A percentile compares a stretch with the other conserved stretches of the same genome.
phyloP scores from a whole-genome alignment of 1,284 basidiomycete genomes.

The Malassezia slooffiae region DNA sequence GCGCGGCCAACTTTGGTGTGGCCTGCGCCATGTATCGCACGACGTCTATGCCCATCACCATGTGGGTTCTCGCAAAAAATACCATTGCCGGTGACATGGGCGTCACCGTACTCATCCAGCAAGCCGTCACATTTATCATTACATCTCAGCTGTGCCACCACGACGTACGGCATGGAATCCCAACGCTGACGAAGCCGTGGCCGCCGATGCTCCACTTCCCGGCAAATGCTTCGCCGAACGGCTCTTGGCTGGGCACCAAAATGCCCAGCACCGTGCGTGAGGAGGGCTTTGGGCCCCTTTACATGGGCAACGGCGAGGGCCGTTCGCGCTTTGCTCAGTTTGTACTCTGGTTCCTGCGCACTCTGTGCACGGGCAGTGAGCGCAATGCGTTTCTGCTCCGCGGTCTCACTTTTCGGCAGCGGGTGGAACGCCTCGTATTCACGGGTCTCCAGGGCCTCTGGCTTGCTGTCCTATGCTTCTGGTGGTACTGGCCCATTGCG shows the following conservation, averaged over 20 bases:
- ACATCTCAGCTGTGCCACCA: constrained; percentile 29
- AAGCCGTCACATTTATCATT: constrained; percentile 37
- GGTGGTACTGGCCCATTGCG: constrained; percentile 42
- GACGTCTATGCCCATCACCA: constrained; percentile 13
- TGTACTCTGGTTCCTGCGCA: constrained; percentile 32
- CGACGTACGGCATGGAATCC: constrained; percentile 30
- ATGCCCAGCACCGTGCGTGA: constrained; percentile 21
- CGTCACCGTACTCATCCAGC: constrained; percentile 40
- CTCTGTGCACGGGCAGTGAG: constrained; percentile 28
- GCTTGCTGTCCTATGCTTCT: constrained; percentile 29
- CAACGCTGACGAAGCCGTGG: constrained; percentile 28
- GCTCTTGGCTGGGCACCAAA: constrained; percentile 23
- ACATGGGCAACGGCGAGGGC: constrained; percentile 26
- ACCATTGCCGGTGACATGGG: constrained; percentile 43
- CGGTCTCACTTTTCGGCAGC: constrained; percentile 25
- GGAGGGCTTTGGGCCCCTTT: constrained; percentile 6
- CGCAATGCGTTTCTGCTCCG: constrained; percentile 27
- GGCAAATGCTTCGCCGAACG: constrained; percentile 19
- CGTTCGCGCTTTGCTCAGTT: constrained; percentile 15
- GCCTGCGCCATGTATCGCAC: constrained; percentile 29
- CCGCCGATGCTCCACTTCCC: constrained; percentile 36
- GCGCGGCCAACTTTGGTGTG: constrained; percentile 40
- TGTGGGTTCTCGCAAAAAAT: constrained; percentile 32
- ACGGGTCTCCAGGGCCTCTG: constrained; percentile 35
- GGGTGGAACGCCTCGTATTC: constrained; percentile 32